Percentiles rank a stretch among this genome's conserved stretches.
phyloP scores from a whole-genome alignment of 2,329 filamentous ascomycete genomes.

The Mycosphaerelloides madeirae region DNA sequence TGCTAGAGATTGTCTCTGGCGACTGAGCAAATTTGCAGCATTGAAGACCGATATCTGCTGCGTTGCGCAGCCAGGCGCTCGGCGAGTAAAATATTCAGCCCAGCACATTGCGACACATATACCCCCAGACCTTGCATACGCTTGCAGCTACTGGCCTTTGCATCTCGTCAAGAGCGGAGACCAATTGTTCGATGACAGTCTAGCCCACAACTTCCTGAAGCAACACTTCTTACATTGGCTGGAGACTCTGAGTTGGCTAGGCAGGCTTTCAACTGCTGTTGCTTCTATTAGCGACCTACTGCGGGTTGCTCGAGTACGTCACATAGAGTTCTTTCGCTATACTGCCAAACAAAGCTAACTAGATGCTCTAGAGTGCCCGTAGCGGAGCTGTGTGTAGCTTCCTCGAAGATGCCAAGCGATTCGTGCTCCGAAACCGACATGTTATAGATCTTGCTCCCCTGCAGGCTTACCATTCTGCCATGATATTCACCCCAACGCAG shows the following conservation, averaged over 20 bases:
- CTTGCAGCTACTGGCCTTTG: constrained; percentile 41
- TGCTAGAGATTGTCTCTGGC: too few relatives aligned
- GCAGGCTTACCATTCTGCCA: too few relatives aligned
- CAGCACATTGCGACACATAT: constrained; percentile 20
- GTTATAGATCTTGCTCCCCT: too few relatives aligned
- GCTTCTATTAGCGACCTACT: not conserved
- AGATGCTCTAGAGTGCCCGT: not conserved
- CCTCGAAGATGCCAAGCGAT: constrained; percentile 31
- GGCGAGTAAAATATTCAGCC: too few relatives aligned
- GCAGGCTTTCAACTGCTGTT: constrained; percentile 20
- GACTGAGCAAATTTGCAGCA: too few relatives aligned
- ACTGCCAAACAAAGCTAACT: not conserved
- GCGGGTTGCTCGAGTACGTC: not conserved
- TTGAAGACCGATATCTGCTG: too few relatives aligned
- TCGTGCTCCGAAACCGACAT: constrained; percentile 27
- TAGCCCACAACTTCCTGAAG: constrained; percentile 35
- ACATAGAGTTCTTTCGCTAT: too few relatives aligned
- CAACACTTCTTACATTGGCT: constrained; percentile 39
- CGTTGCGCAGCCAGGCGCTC: too few relatives aligned
- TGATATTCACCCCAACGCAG: too few relatives aligned
- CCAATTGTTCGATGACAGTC: constrained; percentile 26
- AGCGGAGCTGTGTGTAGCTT: constrained; percentile 18
- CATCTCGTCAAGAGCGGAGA: constrained; percentile 26
- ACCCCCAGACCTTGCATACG: constrained; percentile 36
- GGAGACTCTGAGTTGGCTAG: constrained; percentile 38